A percentile compares a stretch with the other conserved stretches of the same genome.
Evolutionary conservation across 306 rosid species (phyloP).

Genomic region (Hippophae tibetana): DNA sequence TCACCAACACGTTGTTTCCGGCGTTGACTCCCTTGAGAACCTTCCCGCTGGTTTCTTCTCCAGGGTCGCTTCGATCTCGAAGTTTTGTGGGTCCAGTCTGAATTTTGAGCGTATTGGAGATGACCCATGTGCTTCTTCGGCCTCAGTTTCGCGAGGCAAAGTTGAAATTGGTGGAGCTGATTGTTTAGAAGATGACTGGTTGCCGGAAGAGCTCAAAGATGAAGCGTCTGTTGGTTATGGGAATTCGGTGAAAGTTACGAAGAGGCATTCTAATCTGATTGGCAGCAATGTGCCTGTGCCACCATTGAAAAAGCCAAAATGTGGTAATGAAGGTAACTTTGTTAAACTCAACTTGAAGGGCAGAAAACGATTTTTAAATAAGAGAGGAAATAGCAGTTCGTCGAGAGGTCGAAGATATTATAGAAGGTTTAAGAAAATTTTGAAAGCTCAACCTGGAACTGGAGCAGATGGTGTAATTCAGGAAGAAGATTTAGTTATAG

Average conservation of each 20-base stretch:
- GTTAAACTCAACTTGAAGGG: slow-evolving; percentile 60
- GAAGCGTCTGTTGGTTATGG: slow-evolving; percentile 4
- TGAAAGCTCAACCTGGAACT: slow-evolving; percentile 13
- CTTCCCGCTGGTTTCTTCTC: slow-evolving; percentile 57
- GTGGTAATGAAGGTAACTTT: slow-evolving; percentile 57
- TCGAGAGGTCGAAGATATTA: slow-evolving; percentile 26
- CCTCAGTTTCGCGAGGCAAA: slow-evolving; percentile 4
- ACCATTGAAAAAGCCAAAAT: slow-evolving; percentile 32
- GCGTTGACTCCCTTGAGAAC: slow-evolving; percentile 35
- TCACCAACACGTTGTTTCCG: slow-evolving; percentile 16
- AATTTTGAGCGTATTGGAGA: slow-evolving; percentile 25
- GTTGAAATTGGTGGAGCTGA: slow-evolving; percentile 5
- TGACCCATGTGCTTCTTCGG: slow-evolving; percentile 17
- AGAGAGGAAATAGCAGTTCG: slow-evolving; percentile 24
- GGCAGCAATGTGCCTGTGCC: slow-evolving; percentile 46
- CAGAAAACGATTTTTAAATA: slow-evolving; percentile 40
- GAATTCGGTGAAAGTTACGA: slow-evolving; percentile 11
- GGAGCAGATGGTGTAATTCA: slow-evolving; percentile 24
- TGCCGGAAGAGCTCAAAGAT: slow-evolving; percentile 11
- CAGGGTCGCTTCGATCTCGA: slow-evolving; percentile 52
- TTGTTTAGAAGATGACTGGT: slow-evolving; percentile 9
- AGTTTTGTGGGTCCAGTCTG: slow-evolving; percentile 34
- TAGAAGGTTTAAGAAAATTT: slow-evolving; percentile 32
- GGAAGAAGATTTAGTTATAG: slow-evolving; percentile 32
- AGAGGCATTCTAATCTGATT: slow-evolving; percentile 46